These are phyloP conservation scores for Salvia rosmarinus DNA, from an alignment of 257 asterid genomes.

Conservation along the genomic window DNA sequence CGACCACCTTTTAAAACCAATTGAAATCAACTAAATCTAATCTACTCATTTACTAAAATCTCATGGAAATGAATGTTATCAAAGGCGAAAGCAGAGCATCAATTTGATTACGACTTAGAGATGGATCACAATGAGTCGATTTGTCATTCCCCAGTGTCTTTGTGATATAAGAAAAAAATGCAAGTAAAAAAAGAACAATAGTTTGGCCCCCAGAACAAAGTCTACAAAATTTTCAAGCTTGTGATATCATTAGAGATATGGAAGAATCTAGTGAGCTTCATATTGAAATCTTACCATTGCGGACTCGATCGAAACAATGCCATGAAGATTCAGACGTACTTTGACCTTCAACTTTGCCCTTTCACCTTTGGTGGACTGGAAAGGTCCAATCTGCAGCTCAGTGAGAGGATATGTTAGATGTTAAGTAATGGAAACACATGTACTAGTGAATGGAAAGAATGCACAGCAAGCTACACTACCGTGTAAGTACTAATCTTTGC, in stretches of 20 bases:
- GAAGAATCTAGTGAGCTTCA: neutral
- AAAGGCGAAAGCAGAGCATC: neutral
- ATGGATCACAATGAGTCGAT: neutral
- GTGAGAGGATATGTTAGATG: neutral
- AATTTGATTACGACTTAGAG: neutral
- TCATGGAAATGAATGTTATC: neutral
- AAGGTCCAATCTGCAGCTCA: slow-evolving; percentile 74
- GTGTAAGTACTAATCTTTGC: slow-evolving; percentile 81
- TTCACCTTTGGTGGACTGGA: slow-evolving; percentile 64
- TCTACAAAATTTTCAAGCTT: neutral
- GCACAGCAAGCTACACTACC: slow-evolving; percentile 52
- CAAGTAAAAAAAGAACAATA: neutral
- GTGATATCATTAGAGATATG: neutral
- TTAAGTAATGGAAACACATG: neutral
- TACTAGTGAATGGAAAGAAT: neutral
- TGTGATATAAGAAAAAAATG: neutral
- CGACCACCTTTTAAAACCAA: too few species aligned
- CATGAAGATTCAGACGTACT: slow-evolving; percentile 83
- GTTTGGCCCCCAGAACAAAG: neutral
- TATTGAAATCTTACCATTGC: slow-evolving; percentile 65
- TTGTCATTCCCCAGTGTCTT: neutral
- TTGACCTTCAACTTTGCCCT: slow-evolving; percentile 76
- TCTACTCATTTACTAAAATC: neutral
- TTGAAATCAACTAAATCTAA: neutral
- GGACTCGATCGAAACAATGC: slow-evolving; percentile 77